Evolutionary conservation across 1,284 basidiomycete species (phyloP), one percentile per base, ranked within the genome.

Genomic region (Cryptococcus sp.): DNA sequence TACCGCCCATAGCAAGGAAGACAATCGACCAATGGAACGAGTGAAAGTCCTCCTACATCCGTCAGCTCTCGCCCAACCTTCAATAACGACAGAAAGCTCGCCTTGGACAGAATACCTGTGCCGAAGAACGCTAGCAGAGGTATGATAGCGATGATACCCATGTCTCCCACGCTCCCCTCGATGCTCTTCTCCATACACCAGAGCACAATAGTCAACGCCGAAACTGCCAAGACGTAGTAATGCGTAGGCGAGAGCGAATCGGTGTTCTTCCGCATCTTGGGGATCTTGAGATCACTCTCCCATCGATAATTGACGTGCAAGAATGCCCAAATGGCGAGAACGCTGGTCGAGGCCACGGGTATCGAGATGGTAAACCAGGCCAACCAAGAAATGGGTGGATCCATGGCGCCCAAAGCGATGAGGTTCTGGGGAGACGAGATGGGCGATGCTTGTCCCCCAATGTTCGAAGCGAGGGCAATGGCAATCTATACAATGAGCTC

Each of bases 1-100:
- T 94, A 31, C 95, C 94, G 18, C 95, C 94, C 94, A 98, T 98
- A n/a, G 91, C 91, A 46, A 93, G 77, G 75, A 91, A 75, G 39
- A 94, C 90, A 54, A 95, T 92, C 0, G 86, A 86, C 91, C 91
- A 95, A 53, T 86, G 79, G 74, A 93, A 93, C 62, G 87, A 86
- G 65, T 93, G 91, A 72, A 95, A 95, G 73, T 95, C 91, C 60
- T 92, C 88, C 88, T 91, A 66, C 36, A 49, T 4, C 24, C 9
- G 21, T 44, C 43, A 50, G 44, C 33, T n/a, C n/a, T n/a, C n/a
- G n/a, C 11, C 40, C 12, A 41, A 31, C 49, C 25, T 24, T 49
- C 52, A 18, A 23, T 32, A 7, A 21, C 24, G 16, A 18, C 21
- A 39, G 19, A 3, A 2, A 3, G 57, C 78, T 28, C 49, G 87